Base-by-base conservation (phyloP, 345 rosid genomes). In the Cardamine occulta region DNA sequence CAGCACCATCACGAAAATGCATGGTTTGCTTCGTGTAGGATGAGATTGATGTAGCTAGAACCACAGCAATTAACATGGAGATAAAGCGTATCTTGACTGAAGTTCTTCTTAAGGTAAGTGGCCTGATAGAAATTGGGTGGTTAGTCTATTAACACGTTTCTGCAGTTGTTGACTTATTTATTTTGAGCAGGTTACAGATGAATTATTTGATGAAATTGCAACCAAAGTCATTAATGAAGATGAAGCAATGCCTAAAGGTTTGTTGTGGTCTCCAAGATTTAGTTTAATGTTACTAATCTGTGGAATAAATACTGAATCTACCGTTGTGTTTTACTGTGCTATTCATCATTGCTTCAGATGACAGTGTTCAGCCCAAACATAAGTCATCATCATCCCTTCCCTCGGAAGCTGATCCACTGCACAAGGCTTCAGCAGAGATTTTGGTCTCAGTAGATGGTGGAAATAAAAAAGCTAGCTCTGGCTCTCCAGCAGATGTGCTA, bases 201-300 rank as follows among this genome's bases (percentile, higher is more conserved):
- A 89, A 76, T 81, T 96, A 39, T 93, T 91, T 83, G 91, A 84
- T 85, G 98, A 96, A 87, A 96, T 96, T 81, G 99, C 98, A 1
- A 88, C 87, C 35, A 89, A 93, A 80, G 92, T 96, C 75, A 87
- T 96, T 53, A 68, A 78, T 57, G 99, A 93, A 81, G 98, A 93
- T 80, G 87, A 85, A 80, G 68, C 63, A 29, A 66, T 60, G 19
- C 71, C 67, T 73, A 91, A 87, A 82, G 93, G 98, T 90, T 80
- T 78, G 69, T 54, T 53, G 42, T 60, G 29, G 24, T 60, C 63
- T 31, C 55, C 40, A 28, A 66, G 71, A 57, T 69, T 44, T n/a
- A 55, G 70, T 39, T 28, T 31, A 65, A 8, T 45, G 57, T 32
- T 42, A 42, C 35, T 15, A 59, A 18, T 53, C 15, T 34, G 64